These are phyloP conservation scores for Ophiostoma ips DNA, from an alignment of 2,329 filamentous ascomycete species.

Conservation along the genomic window DNA sequence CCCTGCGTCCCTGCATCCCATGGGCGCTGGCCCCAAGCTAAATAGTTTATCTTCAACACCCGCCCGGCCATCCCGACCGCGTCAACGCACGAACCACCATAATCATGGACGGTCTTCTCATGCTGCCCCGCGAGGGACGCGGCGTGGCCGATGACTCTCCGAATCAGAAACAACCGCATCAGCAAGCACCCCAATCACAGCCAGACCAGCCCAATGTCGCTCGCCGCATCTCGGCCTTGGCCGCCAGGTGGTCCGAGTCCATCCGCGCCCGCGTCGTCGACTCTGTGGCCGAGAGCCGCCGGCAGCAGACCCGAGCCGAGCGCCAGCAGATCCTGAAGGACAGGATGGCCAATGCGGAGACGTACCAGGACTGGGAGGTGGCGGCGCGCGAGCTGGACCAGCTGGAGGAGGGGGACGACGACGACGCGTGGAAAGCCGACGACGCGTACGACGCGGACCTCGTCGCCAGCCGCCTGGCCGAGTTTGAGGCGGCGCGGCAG, in stretches of 20 bases:
- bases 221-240: slow-evolving; percentile 6
- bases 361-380: slow-evolving; percentile 57
- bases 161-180: not conserved
- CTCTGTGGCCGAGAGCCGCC: slow-evolving; percentile 3
- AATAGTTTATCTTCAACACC: too few relatives aligned
- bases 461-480: slow-evolving; percentile 49
- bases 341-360: slow-evolving; percentile 36
- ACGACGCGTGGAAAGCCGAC: slow-evolving; percentile 28
- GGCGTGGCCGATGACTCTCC: slow-evolving; percentile 2
- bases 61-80: too few relatives aligned
- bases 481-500: slow-evolving; percentile 59
- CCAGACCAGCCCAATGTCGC: not conserved
- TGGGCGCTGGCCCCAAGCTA: too few relatives aligned
- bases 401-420: slow-evolving; percentile 47
- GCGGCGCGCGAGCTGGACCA: slow-evolving; percentile 66
- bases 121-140: slow-evolving; percentile 4
- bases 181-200: not conserved
- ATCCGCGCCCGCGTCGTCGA: not conserved
- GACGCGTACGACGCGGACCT: slow-evolving; percentile 49
- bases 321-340: slow-evolving; percentile 8
- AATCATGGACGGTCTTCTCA: slow-evolving; percentile 7
- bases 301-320: slow-evolving; percentile 3
- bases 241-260: not conserved
- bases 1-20: too few relatives aligned
- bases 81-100: too few relatives aligned